These are phyloP conservation scores for Novakomyces olei DNA, from an alignment of 805 yeast species.

Conservation along the genomic window DNA sequence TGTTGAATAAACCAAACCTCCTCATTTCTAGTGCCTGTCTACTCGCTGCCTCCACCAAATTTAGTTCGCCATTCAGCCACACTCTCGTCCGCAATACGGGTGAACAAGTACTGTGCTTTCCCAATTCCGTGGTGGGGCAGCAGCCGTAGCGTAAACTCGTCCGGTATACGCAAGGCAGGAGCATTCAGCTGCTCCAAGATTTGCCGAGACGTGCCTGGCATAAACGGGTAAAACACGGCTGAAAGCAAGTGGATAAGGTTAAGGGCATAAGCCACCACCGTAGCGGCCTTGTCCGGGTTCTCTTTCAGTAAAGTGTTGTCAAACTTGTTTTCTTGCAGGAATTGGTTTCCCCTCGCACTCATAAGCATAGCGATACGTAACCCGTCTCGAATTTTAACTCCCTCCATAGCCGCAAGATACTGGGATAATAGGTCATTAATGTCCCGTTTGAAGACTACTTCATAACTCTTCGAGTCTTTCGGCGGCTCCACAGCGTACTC, in stretches of 20 bases:
- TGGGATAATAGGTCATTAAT: conserved; percentile 35
- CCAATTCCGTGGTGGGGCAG: conserved; percentile 70
- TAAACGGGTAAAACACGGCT: conserved; percentile 63
- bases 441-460: conserved; percentile 24
- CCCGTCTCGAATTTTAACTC: conserved; percentile 65
- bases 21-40: neutral
- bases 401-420: conserved; percentile 56
- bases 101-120: conserved; percentile 76
- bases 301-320: conserved; percentile 68
- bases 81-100: conserved; percentile 75
- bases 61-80: conserved; percentile 65
- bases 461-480: conserved; percentile 24
- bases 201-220: conserved; percentile 59
- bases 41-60: conserved; percentile 52
- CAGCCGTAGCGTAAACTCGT: conserved; percentile 45
- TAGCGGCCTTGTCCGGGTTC: conserved; percentile 61
- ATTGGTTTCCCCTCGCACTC: conserved; percentile 81
- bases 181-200: conserved; percentile 65
- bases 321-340: conserved; percentile 86
- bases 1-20: no score
- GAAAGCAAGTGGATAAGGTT: conserved; percentile 73
- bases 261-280: conserved; percentile 78
- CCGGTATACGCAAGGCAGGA: conserved; percentile 58
- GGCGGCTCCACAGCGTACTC: conserved; percentile 28
- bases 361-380: conserved; percentile 77